Evolutionary conservation across 78 protist species (phyloP), one percentile per base, ranked within the genome.

Genomic region (Dictyostelium purpureum): DNA sequence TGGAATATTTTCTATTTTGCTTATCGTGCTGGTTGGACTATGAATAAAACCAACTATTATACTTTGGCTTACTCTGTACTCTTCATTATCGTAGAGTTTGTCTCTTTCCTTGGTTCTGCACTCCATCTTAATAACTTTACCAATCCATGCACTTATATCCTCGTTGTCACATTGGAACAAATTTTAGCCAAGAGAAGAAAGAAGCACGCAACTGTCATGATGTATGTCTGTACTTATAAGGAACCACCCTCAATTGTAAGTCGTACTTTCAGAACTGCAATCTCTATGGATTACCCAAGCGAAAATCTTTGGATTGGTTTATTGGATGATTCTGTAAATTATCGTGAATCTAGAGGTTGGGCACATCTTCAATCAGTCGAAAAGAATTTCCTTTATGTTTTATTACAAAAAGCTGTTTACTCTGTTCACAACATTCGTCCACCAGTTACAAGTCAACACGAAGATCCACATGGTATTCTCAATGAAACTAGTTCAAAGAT

Each of bases 11-110:
- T 85, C 61, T 85, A 85, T 57, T 85, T 85, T 57, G 92, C 92
- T 2, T 85, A 85, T 61, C 81, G 92, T 73, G 80, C 92, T 19
- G 92, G 92, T 61, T 85, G 92, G 92, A 85, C 92, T 16, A 85
- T 85, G 38, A 85, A 85, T 19, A 70, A 38, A 26, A 73, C 57
- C 76, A 82, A 85, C 47, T 54, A 28, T 0, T 73, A 73, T 47
- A 85, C 92, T 0, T 47, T 73, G 26, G 2, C 56, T 3, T 85
- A 67, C 54, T 59, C 77, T 24, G 42, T 63, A 9, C 40, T 85
- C 18, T 85, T 85, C 65, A 38, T 61, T 40, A 73, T 85, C 38
- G 92, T 85, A 9, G 92, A 85, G 66, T 85, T 85, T 73, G 66
- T 85, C 19, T 85, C 92, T 0, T 85, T 85, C 76, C 28, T 85